Conservation (phyloP, 805 yeast genomes). For the Candida oleophila region DNA sequence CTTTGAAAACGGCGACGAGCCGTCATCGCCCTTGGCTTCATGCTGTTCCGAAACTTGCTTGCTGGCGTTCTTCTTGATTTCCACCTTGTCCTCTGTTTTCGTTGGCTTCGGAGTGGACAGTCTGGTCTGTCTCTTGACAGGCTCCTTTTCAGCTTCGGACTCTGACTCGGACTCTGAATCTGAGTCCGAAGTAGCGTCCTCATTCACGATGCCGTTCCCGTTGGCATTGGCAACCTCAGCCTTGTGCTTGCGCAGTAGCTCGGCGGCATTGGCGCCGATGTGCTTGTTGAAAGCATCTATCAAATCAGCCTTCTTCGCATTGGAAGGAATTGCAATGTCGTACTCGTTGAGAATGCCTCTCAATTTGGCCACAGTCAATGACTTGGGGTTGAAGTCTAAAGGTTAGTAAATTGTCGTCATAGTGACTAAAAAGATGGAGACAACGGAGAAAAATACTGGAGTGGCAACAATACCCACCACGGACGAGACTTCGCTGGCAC, state of each 20-base stretch:
- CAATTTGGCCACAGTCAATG: slow-evolving; percentile 66
- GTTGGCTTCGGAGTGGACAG: slow-evolving; percentile 19
- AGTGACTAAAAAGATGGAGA: too few relatives aligned
- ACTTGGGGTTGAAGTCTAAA: slow-evolving; percentile 65
- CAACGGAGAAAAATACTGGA: background rate
- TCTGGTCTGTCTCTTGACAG: slow-evolving; percentile 5
- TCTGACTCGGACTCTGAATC: background rate
- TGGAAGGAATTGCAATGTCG: slow-evolving; percentile 57
- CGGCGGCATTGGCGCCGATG: slow-evolving; percentile 48
- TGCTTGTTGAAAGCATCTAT: slow-evolving; percentile 57
- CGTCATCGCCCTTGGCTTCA: slow-evolving; percentile 13
- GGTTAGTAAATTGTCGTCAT: slow-evolving; percentile 17
- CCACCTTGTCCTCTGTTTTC: background rate
- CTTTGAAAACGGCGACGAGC: slow-evolving; percentile 19
- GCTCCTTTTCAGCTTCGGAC: slow-evolving; percentile 5
- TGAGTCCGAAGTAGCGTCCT: background rate
- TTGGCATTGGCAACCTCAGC: slow-evolving; percentile 13
- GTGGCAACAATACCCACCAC: too few relatives aligned
- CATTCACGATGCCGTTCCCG: slow-evolving; percentile 20
- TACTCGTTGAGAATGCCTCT: slow-evolving; percentile 64
- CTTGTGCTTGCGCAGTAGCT: slow-evolving; percentile 32
- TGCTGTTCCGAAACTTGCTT: slow-evolving; percentile 2
- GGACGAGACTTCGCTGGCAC: too few relatives aligned
- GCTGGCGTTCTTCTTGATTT: slow-evolving; percentile 1
- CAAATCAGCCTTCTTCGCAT: slow-evolving; percentile 68